Evolutionary conservation across 306 rosid species (phyloP).

Genomic region (Albizia julibrissin): DNA sequence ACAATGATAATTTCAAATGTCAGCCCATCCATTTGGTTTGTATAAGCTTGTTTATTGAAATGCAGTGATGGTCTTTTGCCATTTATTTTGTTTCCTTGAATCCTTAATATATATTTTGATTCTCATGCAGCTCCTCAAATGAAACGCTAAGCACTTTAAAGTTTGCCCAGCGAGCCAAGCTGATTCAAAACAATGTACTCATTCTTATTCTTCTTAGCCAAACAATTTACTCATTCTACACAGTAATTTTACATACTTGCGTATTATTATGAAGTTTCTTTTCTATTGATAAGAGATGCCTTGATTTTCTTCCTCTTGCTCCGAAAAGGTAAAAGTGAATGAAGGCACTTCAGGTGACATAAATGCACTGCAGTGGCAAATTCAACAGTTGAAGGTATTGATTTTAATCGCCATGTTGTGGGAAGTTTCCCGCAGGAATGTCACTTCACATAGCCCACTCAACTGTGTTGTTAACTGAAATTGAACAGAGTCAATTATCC

Average conservation of each 20-base stretch:
- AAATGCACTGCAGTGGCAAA: constrained; percentile 83
- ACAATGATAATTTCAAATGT: constrained; percentile 91
- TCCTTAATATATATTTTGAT: constrained; percentile 36
- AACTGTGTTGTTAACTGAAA: constrained; percentile 33
- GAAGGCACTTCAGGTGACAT: constrained; percentile 93
- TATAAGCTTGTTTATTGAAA: constrained; percentile 35
- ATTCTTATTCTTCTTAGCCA: not conserved
- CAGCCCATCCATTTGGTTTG: constrained; percentile 94
- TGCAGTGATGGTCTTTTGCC: constrained; percentile 19
- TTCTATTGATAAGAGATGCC: not conserved
- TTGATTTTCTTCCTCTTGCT: constrained; percentile 27
- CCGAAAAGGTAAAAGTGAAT: constrained; percentile 82
- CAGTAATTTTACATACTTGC: constrained; percentile 19
- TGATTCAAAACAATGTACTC: constrained; percentile 90
- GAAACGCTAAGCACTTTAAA: constrained; percentile 95
- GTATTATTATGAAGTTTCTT: not conserved
- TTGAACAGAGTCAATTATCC: constrained; percentile 75
- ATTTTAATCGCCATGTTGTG: constrained; percentile 33
- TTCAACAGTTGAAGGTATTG: constrained; percentile 83
- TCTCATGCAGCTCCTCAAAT: constrained; percentile 70
- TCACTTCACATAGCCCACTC: constrained; percentile 35
- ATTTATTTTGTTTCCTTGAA: constrained; percentile 12
- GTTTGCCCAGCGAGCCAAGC: constrained; percentile 99
- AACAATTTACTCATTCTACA: constrained; percentile 61
- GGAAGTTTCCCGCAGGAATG: constrained; percentile 23